A percentile compares a stretch with the other conserved stretches of the same genome.
phyloP scores from a whole-genome alignment of 257 asterid genomes.

The Nicotiana otophora region DNA sequence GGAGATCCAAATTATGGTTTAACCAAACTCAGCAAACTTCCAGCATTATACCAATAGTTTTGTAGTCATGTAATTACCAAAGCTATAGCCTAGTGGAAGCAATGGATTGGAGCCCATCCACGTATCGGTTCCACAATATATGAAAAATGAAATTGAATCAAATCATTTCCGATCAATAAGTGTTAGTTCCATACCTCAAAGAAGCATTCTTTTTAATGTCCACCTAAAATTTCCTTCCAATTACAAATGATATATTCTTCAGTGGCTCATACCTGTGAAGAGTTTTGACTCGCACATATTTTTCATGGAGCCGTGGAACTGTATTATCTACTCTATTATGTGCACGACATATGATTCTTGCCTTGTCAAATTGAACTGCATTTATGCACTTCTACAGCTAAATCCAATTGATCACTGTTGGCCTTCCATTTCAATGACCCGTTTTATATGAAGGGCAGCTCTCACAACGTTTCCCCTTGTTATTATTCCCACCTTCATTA shows the following conservation, averaged over 20 bases:
- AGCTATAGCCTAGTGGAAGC: neutral
- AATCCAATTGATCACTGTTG: neutral
- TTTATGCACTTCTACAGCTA: neutral
- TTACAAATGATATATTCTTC: constrained; percentile 1
- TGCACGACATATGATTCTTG: neutral
- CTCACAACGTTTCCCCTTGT: constrained; percentile 46
- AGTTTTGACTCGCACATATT: neutral
- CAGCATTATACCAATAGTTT: no score
- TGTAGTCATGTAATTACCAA: no score
- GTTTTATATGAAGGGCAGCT: constrained; percentile 44
- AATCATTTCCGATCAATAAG: neutral
- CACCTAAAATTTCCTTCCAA: neutral
- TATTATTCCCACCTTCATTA: constrained; percentile 35
- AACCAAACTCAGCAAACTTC: no score
- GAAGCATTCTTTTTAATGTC: neutral
- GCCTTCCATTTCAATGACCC: constrained; percentile 16
- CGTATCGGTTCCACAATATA: neutral
- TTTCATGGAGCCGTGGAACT: neutral
- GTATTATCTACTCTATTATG: neutral
- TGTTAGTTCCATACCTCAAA: neutral
- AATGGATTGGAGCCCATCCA: neutral
- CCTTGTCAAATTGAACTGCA: neutral
- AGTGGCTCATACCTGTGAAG: neutral
- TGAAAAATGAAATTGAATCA: neutral
- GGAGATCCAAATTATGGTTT: no score